Conservation (phyloP, 2,329 filamentous ascomycete genomes). For the Lachnellula suecica region DNA sequence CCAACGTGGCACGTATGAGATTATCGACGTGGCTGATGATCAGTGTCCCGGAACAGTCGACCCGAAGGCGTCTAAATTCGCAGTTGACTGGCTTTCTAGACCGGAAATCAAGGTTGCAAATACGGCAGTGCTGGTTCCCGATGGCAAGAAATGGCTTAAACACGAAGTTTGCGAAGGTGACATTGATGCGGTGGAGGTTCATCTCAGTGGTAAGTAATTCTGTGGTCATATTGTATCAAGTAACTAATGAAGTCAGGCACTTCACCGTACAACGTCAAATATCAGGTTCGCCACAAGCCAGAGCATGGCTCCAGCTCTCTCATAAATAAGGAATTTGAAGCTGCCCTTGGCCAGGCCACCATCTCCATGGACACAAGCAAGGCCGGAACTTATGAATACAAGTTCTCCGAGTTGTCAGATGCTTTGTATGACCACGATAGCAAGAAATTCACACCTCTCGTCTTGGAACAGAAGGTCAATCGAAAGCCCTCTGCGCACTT, state of each 20-base stretch:
- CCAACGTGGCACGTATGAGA: slow-evolving; percentile 73
- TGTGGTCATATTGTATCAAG: slow-evolving; percentile 2
- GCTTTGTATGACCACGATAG: slow-evolving; percentile 78
- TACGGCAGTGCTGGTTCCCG: slow-evolving; percentile 58
- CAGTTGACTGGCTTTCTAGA: slow-evolving; percentile 81
- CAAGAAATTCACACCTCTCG: slow-evolving; percentile 62
- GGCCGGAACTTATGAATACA: slow-evolving; percentile 82
- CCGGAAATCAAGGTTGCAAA: slow-evolving; percentile 69
- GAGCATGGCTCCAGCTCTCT: slow-evolving; percentile 63
- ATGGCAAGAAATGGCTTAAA: slow-evolving; percentile 63
- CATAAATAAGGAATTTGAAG: slow-evolving; percentile 71
- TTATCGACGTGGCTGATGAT: slow-evolving; percentile 73
- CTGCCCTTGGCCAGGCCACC: slow-evolving; percentile 71
- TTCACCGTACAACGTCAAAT: slow-evolving; percentile 80
- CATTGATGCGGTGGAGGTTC: slow-evolving; percentile 82
- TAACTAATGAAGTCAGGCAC: slow-evolving; percentile 50
- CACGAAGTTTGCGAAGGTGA: slow-evolving; percentile 91
- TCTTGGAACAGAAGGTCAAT: slow-evolving; percentile 80
- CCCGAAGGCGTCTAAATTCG: slow-evolving; percentile 68
- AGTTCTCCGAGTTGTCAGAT: slow-evolving; percentile 80
- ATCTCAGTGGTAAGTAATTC: slow-evolving; percentile 63
- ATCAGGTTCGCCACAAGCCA: slow-evolving; percentile 74
- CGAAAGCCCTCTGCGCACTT: slow-evolving; percentile 81
- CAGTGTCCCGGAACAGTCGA: slow-evolving; percentile 84
- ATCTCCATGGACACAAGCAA: slow-evolving; percentile 84